Conservation (phyloP, 2,329 filamentous ascomycete species). For the Claviceps sorghi region DNA sequence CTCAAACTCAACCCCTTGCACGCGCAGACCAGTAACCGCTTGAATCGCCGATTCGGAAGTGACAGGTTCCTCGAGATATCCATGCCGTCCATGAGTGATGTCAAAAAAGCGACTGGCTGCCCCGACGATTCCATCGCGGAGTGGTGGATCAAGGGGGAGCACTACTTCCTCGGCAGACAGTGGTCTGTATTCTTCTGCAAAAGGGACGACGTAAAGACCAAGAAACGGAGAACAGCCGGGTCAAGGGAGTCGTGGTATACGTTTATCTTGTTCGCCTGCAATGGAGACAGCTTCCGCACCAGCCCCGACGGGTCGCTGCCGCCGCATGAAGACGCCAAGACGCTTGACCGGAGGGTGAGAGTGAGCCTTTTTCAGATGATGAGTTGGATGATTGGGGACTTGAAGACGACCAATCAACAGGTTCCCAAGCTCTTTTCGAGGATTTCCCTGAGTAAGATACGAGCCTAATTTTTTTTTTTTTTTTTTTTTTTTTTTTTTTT, state of each 20-base stretch:
- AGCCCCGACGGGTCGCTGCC: constrained; percentile 8
- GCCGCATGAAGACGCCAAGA: constrained; percentile 12
- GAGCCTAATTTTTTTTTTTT: background rate
- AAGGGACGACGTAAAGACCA: constrained; percentile 21
- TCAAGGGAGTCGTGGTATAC: background rate
- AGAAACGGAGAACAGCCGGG: background rate
- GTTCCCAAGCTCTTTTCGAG: constrained; percentile 44
- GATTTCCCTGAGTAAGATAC: constrained; percentile 33
- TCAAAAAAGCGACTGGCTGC: constrained; percentile 15
- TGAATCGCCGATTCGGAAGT: constrained; percentile 39
- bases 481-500: background rate
- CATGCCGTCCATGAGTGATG: constrained; percentile 28
- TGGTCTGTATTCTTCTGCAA: constrained; percentile 35
- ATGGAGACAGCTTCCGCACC: constrained; percentile 28
- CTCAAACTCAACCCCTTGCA: constrained; percentile 33
- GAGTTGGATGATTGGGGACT: constrained; percentile 35
- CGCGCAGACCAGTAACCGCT: constrained; percentile 34
- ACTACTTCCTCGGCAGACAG: constrained; percentile 29
- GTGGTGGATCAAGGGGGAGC: constrained; percentile 17
- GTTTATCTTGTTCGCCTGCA: constrained; percentile 40
- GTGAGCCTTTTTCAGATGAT: constrained; percentile 29
- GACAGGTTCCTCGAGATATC: constrained; percentile 44
- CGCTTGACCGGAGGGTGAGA: constrained; percentile 13
- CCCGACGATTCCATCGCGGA: constrained; percentile 17
- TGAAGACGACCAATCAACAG: constrained; percentile 29